Conservation (phyloP, 139 green algal genomes). For the Chlorella ohadii region DNA sequence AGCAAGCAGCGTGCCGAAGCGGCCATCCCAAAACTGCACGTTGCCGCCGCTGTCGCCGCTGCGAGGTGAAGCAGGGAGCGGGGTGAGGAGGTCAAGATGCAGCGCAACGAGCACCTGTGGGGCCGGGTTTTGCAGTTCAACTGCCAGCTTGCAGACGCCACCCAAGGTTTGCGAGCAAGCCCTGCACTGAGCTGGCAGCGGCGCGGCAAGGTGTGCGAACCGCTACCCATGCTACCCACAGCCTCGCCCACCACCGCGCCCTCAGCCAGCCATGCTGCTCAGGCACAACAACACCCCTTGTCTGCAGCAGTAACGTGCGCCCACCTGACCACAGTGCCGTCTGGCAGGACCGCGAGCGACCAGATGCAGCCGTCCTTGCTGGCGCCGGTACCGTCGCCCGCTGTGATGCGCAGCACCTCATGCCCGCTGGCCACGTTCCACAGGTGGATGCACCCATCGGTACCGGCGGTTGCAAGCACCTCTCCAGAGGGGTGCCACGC, state of each 20-base stretch:
- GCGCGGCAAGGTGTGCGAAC: no score
- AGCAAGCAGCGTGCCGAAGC: conserved; percentile 79
- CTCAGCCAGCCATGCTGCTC: neutral
- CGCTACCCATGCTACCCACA: no score
- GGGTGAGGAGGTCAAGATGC: neutral
- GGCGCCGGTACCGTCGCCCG: conserved; percentile 24
- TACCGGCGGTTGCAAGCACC: conserved; percentile 68
- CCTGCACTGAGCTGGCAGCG: no score
- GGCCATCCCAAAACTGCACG: conserved; percentile 87
- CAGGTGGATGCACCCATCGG: conserved; percentile 74
- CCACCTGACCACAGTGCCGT: conserved; percentile 82
- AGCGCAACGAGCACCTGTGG: neutral
- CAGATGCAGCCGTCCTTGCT: conserved; percentile 76
- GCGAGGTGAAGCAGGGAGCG: neutral
- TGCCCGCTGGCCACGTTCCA: conserved; percentile 62
- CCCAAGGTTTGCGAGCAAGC: no score
- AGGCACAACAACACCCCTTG: no score
- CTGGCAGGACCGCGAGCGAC: conserved; percentile 78
- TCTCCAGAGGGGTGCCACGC: conserved; percentile 79
- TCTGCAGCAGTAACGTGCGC: no score
- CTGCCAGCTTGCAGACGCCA: no score
- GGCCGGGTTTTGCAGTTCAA: no score
- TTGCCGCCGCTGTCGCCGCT: conserved; percentile 77
- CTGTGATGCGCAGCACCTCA: conserved; percentile 83
- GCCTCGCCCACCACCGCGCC: no score